Evolutionary conservation across 2,329 filamentous ascomycete genomes (phyloP).

Genomic region (Annulohypoxylon truncatum): DNA sequence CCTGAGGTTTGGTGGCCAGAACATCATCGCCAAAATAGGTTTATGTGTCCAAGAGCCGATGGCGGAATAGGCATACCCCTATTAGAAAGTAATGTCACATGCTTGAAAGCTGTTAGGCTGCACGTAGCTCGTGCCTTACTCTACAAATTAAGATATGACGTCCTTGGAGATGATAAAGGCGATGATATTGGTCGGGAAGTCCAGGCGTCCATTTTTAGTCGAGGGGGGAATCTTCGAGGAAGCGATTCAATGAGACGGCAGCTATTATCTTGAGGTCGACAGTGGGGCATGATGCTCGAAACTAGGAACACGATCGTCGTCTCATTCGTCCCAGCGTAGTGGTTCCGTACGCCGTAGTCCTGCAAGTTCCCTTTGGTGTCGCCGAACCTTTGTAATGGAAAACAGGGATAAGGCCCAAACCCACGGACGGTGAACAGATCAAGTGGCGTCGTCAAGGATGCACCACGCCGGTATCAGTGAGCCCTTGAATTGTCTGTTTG

Average conservation of each 20-base stretch:
- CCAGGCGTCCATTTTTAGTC: conserved; percentile 17
- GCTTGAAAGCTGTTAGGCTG: conserved; percentile 17
- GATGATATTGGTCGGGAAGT: conserved; percentile 26
- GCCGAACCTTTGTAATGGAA: conserved; percentile 40
- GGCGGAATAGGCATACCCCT: conserved; percentile 21
- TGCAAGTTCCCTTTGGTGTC: conserved; percentile 40
- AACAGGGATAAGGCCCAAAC: conserved; percentile 40
- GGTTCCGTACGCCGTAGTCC: conserved; percentile 41
- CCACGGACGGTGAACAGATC: conserved; percentile 36
- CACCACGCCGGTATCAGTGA: conserved; percentile 28
- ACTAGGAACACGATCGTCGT: conserved; percentile 31
- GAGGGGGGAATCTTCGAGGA: conserved; percentile 20
- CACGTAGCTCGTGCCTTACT: conserved; percentile 30
- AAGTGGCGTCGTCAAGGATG: conserved; percentile 38
- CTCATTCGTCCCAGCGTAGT: conserved; percentile 40
- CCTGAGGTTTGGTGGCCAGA: conserved; percentile 10
- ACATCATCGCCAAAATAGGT: conserved; percentile 18
- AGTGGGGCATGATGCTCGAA: conserved; percentile 34
- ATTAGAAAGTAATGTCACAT: conserved; percentile 28
- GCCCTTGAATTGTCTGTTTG: conserved; percentile 22
- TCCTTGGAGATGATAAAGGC: conserved; percentile 13
- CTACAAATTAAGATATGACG: conserved; percentile 22
- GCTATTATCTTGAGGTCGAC: conserved; percentile 30
- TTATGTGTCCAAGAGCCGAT: conserved; percentile 28
- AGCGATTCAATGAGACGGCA: conserved; percentile 20